Percentiles rank a stretch among this genome's conserved stretches.
Conservation (phyloP, 768 basidiomycete species). For the Tricholoma furcatifolium region DNA sequence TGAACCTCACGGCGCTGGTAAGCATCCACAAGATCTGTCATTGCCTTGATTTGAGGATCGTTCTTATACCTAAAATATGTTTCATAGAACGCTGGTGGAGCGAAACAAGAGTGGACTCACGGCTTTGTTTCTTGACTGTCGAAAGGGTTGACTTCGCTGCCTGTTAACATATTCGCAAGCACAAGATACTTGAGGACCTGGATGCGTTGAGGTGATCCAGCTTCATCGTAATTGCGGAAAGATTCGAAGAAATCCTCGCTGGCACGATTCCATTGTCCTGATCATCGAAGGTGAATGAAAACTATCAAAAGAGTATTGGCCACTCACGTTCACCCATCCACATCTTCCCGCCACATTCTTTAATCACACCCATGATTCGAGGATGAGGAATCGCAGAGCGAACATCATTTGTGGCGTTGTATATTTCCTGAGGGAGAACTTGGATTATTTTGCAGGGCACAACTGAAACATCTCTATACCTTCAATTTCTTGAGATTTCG, state of each 20-base stretch:
- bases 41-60: constrained; percentile 94
- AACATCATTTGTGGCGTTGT: constrained; percentile 90
- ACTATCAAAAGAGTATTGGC: background rate
- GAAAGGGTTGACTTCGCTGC: constrained; percentile 98
- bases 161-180: constrained; percentile 96
- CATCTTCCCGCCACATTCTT: constrained; percentile 99
- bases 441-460: background rate
- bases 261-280: constrained; percentile 95
- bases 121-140: constrained; percentile 99
- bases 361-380: constrained; percentile 97
- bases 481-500: constrained; percentile 96
- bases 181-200: constrained; percentile 99
- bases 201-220: constrained; percentile 93
- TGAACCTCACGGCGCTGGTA: constrained; percentile 97
- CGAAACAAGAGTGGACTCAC: constrained; percentile 41
- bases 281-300: background rate
- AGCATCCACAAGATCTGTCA: constrained; percentile 96
- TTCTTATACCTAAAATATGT: constrained; percentile 73
- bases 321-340: constrained; percentile 98
- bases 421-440: constrained; percentile 71
- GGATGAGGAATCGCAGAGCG: constrained; percentile 98
- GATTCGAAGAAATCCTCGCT: constrained; percentile 99
- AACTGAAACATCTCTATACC: constrained; percentile 35
- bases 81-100: background rate
- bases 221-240: constrained; percentile 98